These are phyloP conservation scores for Leptographium radiaticola DNA, from an alignment of 2,329 filamentous ascomycete species.

Conservation along the genomic window DNA sequence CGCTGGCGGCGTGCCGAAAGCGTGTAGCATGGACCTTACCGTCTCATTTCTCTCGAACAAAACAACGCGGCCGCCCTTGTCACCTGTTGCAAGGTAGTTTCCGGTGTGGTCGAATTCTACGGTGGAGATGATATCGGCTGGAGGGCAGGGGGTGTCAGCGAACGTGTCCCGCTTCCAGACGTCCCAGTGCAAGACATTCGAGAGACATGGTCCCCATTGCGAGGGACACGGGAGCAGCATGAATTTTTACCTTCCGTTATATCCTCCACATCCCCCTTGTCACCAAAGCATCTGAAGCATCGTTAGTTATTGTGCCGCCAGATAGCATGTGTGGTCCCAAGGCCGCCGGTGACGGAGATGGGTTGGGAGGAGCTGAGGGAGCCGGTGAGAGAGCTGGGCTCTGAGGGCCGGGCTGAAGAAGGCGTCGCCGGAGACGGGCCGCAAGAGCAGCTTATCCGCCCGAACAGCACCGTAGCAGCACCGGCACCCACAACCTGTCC, in stretches of 20 bases:
- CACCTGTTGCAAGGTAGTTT: conserved; percentile 80
- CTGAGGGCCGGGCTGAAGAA: neutral
- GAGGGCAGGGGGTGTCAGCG: neutral
- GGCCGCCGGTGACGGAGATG: neutral
- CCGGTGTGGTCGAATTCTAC: conserved; percentile 86
- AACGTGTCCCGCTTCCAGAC: too few relatives aligned
- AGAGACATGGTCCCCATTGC: too few relatives aligned
- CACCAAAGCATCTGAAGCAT: conserved; percentile 76
- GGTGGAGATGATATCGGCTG: conserved; percentile 83
- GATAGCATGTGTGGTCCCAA: neutral
- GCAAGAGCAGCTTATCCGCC: neutral
- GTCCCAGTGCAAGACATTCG: too few relatives aligned
- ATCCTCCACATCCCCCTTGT: conserved; percentile 98
- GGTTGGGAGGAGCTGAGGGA: neutral
- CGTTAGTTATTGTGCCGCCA: neutral
- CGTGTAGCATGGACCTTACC: conserved; percentile 36
- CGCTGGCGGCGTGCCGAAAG: neutral
- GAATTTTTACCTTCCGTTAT: conserved; percentile 73
- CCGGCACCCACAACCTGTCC: neutral
- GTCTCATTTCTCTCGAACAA: conserved; percentile 92
- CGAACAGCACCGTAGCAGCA: neutral
- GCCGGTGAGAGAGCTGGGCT: neutral
- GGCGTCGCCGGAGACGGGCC: neutral
- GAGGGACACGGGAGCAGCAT: neutral
- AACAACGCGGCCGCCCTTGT: conserved; percentile 76